phyloP scores from a whole-genome alignment of 257 asterid genomes.

The Solanum peruvianum region DNA sequence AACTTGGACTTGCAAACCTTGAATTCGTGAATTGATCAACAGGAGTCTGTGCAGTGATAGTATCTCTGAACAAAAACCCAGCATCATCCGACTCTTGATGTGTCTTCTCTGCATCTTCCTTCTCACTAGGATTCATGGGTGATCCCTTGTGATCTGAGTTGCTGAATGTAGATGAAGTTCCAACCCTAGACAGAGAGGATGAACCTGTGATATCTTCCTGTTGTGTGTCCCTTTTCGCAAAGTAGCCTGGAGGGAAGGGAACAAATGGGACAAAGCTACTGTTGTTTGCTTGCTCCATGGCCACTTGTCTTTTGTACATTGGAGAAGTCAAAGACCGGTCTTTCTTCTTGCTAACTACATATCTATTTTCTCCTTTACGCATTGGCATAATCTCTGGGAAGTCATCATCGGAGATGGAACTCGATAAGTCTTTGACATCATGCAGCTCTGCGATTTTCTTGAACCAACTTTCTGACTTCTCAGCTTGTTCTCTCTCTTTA shows the following conservation, averaged over 20 bases:
- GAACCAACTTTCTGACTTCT: slow-evolving; percentile 61
- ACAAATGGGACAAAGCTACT: slow-evolving; percentile 73
- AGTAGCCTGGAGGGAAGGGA: slow-evolving; percentile 96
- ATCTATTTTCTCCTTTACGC: slow-evolving; percentile 72
- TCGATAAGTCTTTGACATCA: slow-evolving; percentile 50
- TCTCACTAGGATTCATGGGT: not conserved
- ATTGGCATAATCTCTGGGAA: slow-evolving; percentile 79
- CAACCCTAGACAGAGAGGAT: slow-evolving; percentile 4
- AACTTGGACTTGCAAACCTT: slow-evolving; percentile 6
- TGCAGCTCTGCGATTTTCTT: slow-evolving; percentile 60
- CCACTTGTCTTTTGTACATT: slow-evolving; percentile 57
- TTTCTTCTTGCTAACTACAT: slow-evolving; percentile 62
- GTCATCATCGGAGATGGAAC: slow-evolving; percentile 61
- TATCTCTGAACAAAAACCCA: not conserved
- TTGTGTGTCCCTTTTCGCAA: slow-evolving; percentile 38
- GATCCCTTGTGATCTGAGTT: not conserved
- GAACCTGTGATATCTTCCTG: slow-evolving; percentile 19
- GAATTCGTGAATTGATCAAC: slow-evolving; percentile 2
- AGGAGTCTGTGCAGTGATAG: not conserved
- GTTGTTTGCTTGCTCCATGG: slow-evolving; percentile 50
- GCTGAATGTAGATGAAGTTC: slow-evolving; percentile 13
- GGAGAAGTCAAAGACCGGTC: slow-evolving; percentile 74
- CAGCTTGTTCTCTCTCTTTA: slow-evolving; percentile 34
- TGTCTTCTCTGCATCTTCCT: not conserved
- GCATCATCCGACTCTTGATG: slow-evolving; percentile 9